Evolutionary conservation across 2,329 filamentous ascomycete species (phyloP).

Genomic region (Aspergillus sp.): DNA sequence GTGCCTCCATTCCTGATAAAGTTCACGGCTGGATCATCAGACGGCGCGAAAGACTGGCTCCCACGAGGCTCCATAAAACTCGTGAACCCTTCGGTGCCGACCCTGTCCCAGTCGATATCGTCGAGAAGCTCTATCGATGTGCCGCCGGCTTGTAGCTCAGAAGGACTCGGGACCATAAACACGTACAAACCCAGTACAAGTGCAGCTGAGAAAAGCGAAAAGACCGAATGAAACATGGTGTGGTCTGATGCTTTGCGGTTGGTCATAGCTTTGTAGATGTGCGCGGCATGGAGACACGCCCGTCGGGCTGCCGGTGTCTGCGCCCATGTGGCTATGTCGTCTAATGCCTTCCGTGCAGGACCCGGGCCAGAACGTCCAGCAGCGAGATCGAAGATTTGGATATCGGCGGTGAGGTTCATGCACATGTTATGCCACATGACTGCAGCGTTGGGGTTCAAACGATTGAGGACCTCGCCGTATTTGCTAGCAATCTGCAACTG

Average conservation of each 20-base stretch:
- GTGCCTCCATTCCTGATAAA: conserved; percentile 52
- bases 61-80: conserved; percentile 36
- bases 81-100: conserved; percentile 48
- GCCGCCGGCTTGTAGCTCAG: conserved; percentile 24
- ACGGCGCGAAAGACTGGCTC: conserved; percentile 24
- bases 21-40: conserved; percentile 32
- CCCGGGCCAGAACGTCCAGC: conserved; percentile 50
- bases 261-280: conserved; percentile 52
- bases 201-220: conserved; percentile 51
- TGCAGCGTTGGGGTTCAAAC: conserved; percentile 49
- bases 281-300: conserved; percentile 53
- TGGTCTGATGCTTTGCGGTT: conserved; percentile 54
- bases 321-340: conserved; percentile 52
- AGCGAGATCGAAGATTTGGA: conserved; percentile 53
- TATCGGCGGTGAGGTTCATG: conserved; percentile 52
- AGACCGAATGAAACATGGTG: conserved; percentile 51
- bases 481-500: conserved; percentile 30
- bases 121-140: conserved; percentile 47
- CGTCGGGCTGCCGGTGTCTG: conserved; percentile 51
- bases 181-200: conserved; percentile 53
- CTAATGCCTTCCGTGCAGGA: conserved; percentile 48
- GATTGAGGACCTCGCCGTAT: conserved; percentile 44
- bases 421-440: conserved; percentile 55
- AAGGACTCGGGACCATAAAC: conserved; percentile 43
- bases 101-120: conserved; percentile 49